A percentile compares a stretch with the other conserved stretches of the same genome.
Evolutionary conservation across 768 basidiomycete genomes (phyloP).

Genomic region (Auriscalpium vulgare): DNA sequence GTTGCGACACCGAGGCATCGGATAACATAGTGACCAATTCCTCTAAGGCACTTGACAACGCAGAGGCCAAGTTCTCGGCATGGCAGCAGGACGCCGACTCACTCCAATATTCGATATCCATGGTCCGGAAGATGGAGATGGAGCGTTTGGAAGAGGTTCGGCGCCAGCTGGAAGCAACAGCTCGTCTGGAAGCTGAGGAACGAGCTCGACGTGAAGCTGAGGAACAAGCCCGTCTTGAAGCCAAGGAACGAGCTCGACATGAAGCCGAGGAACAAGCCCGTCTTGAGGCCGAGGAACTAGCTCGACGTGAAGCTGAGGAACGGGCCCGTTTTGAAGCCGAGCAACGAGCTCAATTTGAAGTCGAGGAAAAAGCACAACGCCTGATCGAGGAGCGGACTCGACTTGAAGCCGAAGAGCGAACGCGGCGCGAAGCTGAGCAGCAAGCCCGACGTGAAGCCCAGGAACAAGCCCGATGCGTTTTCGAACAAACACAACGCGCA

Average conservation of each 20-base stretch:
- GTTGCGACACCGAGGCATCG: conserved; percentile 35
- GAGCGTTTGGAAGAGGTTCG: conserved; percentile 6
- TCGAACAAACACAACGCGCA: too few relatives aligned
- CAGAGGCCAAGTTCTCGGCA: conserved; percentile 5
- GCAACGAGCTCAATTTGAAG: background rate
- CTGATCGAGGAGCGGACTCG: conserved; percentile 18
- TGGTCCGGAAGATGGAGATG: conserved; percentile 7
- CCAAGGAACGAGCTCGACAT: conserved; percentile 2
- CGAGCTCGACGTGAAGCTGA: conserved; percentile 19
- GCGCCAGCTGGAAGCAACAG: conserved; percentile 7
- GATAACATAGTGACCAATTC: conserved; percentile 44
- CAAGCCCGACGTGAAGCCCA: background rate
- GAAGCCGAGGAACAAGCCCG: conserved; percentile 23
- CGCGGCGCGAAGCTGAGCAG: background rate
- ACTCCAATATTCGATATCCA: conserved; percentile 2
- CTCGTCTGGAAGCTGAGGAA: conserved; percentile 15
- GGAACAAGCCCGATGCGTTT: conserved; percentile 1
- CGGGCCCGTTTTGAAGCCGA: conserved; percentile 14
- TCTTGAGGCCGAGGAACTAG: conserved; percentile 3
- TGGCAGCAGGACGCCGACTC: conserved; percentile 7
- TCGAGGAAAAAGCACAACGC: conserved; percentile 19
- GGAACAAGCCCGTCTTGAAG: conserved; percentile 4
- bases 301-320: conserved; percentile 1
- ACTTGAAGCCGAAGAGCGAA: conserved; percentile 12
- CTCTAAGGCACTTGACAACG: conserved; percentile 36